These are phyloP conservation scores for Akanthomyces lecanii DNA, from an alignment of 2,329 filamentous ascomycete species.

Conservation along the genomic window DNA sequence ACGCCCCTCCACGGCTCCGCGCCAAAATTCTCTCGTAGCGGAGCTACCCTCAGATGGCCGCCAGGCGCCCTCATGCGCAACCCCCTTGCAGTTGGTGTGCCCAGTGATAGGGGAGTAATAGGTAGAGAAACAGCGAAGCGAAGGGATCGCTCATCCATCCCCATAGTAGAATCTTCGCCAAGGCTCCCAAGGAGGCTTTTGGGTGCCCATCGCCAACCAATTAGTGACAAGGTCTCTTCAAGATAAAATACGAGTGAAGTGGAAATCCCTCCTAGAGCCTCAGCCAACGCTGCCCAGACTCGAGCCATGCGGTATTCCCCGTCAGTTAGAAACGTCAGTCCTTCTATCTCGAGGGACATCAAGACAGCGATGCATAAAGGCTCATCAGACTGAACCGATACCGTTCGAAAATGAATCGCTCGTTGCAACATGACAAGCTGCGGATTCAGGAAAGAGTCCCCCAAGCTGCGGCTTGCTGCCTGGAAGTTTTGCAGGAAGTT, in stretches of 20 bases:
- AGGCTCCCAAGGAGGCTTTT: slow-evolving; percentile 22
- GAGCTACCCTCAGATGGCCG: slow-evolving; percentile 12
- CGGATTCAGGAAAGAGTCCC: neutral
- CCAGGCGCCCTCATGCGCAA: slow-evolving; percentile 20
- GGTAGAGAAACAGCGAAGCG: slow-evolving; percentile 14
- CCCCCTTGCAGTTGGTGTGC: slow-evolving; percentile 20
- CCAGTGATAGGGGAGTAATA: neutral
- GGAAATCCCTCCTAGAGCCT: slow-evolving; percentile 20
- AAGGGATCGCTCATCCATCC: slow-evolving; percentile 19
- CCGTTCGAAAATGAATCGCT: slow-evolving; percentile 26
- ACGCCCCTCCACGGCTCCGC: slow-evolving; percentile 21
- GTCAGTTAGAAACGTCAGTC: slow-evolving; percentile 18
- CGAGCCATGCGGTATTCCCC: slow-evolving; percentile 23
- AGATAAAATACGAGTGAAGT: slow-evolving; percentile 23
- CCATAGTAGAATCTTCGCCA: slow-evolving; percentile 19
- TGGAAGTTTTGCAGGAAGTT: slow-evolving; percentile 20
- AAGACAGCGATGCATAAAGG: slow-evolving; percentile 29
- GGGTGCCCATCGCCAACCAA: slow-evolving; percentile 28
- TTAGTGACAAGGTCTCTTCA: slow-evolving; percentile 21
- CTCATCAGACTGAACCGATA: slow-evolving; percentile 28
- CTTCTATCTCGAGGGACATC: slow-evolving; percentile 23
- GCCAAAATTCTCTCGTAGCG: slow-evolving; percentile 11
- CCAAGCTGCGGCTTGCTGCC: neutral
- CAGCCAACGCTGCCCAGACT: slow-evolving; percentile 23
- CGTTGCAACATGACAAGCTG: slow-evolving; percentile 23